Percentiles rank a stretch among this genome's conserved stretches.
phyloP scores from a whole-genome alignment of 169 alveolate species.

The Pseudocohnilembus persalinus region DNA sequence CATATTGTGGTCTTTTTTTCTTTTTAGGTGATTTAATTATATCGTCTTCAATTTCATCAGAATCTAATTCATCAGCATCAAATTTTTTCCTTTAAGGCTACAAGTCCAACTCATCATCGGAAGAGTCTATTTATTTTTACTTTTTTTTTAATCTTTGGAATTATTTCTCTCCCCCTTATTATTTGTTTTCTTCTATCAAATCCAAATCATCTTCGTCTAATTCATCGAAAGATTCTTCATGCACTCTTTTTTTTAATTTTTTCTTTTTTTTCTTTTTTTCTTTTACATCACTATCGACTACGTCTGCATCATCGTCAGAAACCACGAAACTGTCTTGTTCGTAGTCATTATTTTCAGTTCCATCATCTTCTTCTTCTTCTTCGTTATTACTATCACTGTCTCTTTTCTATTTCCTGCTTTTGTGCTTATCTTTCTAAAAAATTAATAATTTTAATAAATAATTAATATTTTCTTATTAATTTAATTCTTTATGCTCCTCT shows the following conservation, averaged over 20 bases:
- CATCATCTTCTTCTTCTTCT: slow-evolving; percentile 53
- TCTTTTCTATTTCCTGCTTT: too few species aligned
- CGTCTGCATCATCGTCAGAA: slow-evolving; percentile 27
- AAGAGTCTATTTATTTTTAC: background rate
- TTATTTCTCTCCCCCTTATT: background rate
- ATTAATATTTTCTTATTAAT: too few species aligned
- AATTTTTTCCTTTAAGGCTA: background rate
- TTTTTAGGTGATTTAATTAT: too few species aligned
- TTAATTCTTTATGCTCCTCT: too few species aligned
- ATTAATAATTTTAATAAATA: too few species aligned
- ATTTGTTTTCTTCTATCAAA: background rate
- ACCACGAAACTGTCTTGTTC: slow-evolving; percentile 36
- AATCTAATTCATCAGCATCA: slow-evolving; percentile 3
- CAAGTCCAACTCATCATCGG: slow-evolving; percentile 7
- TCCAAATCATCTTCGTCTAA: slow-evolving; percentile 19
- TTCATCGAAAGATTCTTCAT: background rate
- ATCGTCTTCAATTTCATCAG: slow-evolving; percentile 1
- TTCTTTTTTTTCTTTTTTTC: slow-evolving; percentile 5
- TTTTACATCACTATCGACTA: background rate
- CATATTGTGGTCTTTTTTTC: background rate
- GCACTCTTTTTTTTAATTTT: background rate
- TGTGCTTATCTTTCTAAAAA: too few species aligned
- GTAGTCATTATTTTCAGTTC: slow-evolving; percentile 47
- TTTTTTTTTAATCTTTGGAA: background rate
- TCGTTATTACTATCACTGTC: too few species aligned